Percentiles rank a stretch among this genome's conserved stretches.
These are phyloP conservation scores for Bipolaris victoriae DNA, from an alignment of 2,329 filamentous ascomycete genomes.

Conservation along the genomic window DNA sequence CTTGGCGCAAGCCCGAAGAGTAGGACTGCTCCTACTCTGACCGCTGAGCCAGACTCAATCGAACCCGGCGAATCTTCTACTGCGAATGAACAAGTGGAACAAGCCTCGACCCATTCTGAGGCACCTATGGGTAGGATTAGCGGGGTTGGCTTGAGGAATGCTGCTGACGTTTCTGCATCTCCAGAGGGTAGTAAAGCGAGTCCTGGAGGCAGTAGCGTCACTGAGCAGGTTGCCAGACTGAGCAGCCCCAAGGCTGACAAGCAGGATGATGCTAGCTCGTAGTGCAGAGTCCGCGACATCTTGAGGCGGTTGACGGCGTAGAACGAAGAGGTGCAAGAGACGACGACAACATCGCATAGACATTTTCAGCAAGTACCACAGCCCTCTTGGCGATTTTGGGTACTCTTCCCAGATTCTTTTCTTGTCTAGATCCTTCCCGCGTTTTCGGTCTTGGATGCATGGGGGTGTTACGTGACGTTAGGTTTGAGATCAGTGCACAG, in stretches of 20 bases:
- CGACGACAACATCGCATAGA: background rate
- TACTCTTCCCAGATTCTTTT: background rate
- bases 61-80: slow-evolving; percentile 30
- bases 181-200: slow-evolving; percentile 22
- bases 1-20: slow-evolving; percentile 38
- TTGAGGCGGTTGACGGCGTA: background rate
- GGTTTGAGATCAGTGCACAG: slow-evolving; percentile 16
- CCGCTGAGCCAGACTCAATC: slow-evolving; percentile 38
- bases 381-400: background rate
- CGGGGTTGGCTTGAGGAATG: slow-evolving; percentile 41
- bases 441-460: slow-evolving; percentile 10
- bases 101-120: slow-evolving; percentile 27
- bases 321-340: background rate
- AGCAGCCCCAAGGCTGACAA: slow-evolving; percentile 27
- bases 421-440: background rate
- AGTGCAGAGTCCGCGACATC: background rate
- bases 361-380: background rate
- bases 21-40: slow-evolving; percentile 19
- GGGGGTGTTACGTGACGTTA: slow-evolving; percentile 15
- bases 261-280: slow-evolving; percentile 3
- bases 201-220: slow-evolving; percentile 36
- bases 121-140: slow-evolving; percentile 34
- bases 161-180: slow-evolving; percentile 36
- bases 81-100: slow-evolving; percentile 21
- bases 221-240: slow-evolving; percentile 44